Evolutionary conservation across 305 asterid genomes (phyloP).

Genomic region (Rubia balearica): DNA sequence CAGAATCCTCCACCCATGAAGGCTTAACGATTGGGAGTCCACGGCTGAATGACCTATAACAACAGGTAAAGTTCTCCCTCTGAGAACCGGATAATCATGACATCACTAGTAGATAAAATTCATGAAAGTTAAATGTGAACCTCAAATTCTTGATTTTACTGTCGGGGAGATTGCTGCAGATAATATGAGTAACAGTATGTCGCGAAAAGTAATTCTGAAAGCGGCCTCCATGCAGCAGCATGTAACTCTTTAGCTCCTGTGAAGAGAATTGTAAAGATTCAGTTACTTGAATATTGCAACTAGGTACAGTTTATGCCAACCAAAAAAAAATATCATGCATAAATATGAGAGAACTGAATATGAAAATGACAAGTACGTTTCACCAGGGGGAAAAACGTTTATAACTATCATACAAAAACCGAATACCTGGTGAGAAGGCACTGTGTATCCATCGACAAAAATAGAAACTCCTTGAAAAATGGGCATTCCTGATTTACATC

Average conservation of each 20-base stretch:
- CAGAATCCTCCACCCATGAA: slow-evolving; percentile 81
- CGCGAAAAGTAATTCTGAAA: slow-evolving; percentile 89
- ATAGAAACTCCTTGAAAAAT: slow-evolving; percentile 76
- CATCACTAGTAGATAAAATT: slow-evolving; percentile 9
- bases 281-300: background rate
- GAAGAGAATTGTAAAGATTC: slow-evolving; percentile 9
- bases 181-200: slow-evolving; percentile 77
- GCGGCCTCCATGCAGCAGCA: slow-evolving; percentile 86
- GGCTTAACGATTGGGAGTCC: slow-evolving; percentile 98
- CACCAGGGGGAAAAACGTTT: too few relatives aligned
- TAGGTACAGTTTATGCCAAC: background rate
- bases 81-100: slow-evolving; percentile 10
- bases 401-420: too few relatives aligned
- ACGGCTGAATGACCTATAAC: slow-evolving; percentile 76
- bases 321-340: slow-evolving; percentile 3
- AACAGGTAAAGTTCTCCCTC: slow-evolving; percentile 16
- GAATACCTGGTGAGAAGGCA: slow-evolving; percentile 89
- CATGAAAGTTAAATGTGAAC: slow-evolving; percentile 29
- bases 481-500: slow-evolving; percentile 36
- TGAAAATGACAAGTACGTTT: too few relatives aligned
- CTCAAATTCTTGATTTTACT: slow-evolving; percentile 94
- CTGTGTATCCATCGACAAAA: slow-evolving; percentile 95
- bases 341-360: slow-evolving; percentile 1
- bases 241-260: slow-evolving; percentile 86
- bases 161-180: slow-evolving; percentile 94